Conservation (phyloP, 306 rosid species). For the Quercus suber region DNA sequence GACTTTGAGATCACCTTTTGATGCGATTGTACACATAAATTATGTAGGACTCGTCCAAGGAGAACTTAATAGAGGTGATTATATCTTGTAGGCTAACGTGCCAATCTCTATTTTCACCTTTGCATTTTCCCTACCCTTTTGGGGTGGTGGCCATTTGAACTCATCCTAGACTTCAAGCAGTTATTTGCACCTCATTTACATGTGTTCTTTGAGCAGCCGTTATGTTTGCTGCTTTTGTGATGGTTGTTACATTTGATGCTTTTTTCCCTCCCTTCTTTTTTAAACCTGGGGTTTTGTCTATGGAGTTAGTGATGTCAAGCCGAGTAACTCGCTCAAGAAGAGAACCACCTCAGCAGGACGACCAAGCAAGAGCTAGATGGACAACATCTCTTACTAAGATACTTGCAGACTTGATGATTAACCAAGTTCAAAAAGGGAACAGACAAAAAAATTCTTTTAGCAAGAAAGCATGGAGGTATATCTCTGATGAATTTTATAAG, state of each 20-base stretch:
- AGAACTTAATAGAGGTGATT: neutral
- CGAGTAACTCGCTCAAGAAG: conserved; percentile 45
- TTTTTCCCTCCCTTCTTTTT: neutral
- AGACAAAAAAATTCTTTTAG: conserved; percentile 49
- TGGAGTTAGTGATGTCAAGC: conserved; percentile 49
- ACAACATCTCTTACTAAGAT: conserved; percentile 54
- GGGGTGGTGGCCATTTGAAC: neutral
- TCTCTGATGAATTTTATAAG: conserved; percentile 57
- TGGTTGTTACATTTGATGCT: neutral
- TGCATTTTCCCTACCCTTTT: neutral
- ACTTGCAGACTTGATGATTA: conserved; percentile 60
- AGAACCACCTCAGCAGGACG: conserved; percentile 45
- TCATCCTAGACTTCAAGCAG: neutral
- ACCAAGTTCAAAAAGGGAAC: conserved; percentile 60
- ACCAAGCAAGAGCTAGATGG: conserved; percentile 75
- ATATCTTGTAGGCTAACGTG: neutral
- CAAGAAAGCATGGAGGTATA: conserved; percentile 65
- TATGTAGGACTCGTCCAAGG: neutral
- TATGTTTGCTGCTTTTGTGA: neutral
- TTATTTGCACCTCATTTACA: neutral
- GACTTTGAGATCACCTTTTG: neutral
- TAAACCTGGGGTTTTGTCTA: conserved; percentile 1
- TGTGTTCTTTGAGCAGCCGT: neutral
- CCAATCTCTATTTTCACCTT: neutral
- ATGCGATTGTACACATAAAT: neutral